Evolutionary conservation across 208 protist genomes (phyloP).

Genomic region (Trypanosoma vivax): DNA sequence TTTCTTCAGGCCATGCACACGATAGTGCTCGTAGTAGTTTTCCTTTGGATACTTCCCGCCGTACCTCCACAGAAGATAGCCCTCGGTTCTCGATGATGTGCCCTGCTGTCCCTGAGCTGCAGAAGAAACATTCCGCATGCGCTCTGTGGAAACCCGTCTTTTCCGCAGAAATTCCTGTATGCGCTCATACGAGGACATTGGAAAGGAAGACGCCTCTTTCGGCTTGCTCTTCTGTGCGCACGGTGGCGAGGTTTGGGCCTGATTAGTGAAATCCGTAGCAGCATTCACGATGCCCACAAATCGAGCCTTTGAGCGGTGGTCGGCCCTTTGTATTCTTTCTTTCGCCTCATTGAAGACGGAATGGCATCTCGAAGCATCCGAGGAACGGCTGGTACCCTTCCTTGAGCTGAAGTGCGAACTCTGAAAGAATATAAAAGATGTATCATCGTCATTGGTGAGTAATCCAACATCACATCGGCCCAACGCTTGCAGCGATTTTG

Average conservation of each 20-base stretch:
- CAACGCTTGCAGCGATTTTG: slow-evolving; percentile 62
- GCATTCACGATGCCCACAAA: slow-evolving; percentile 22
- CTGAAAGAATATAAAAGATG: slow-evolving; percentile 77
- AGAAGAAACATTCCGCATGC: slow-evolving; percentile 1
- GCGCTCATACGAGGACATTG: slow-evolving; percentile 26
- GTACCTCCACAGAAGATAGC: slow-evolving; percentile 70
- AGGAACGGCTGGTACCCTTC: slow-evolving; percentile 9
- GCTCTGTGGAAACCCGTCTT: background rate
- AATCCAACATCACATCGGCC: slow-evolving; percentile 77
- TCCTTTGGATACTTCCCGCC: slow-evolving; percentile 47
- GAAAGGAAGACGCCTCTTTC: background rate
- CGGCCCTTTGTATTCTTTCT: slow-evolving; percentile 45
- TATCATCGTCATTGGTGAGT: slow-evolving; percentile 66
- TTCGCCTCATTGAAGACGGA: slow-evolving; percentile 42
- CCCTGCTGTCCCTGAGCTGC: background rate
- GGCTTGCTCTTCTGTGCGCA: background rate
- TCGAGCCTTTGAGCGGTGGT: slow-evolving; percentile 21
- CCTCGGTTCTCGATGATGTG: slow-evolving; percentile 20
- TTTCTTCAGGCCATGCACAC: slow-evolving; percentile 40
- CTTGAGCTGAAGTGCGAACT: slow-evolving; percentile 46
- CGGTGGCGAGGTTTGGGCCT: background rate
- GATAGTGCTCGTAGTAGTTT: slow-evolving; percentile 64
- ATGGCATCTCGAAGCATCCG: slow-evolving; percentile 40
- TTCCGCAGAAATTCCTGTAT: slow-evolving; percentile 20
- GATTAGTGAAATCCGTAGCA: background rate